phyloP scores from a whole-genome alignment of 495 filamentous ascomycete genomes.

The Gamarada debralockiae region DNA sequence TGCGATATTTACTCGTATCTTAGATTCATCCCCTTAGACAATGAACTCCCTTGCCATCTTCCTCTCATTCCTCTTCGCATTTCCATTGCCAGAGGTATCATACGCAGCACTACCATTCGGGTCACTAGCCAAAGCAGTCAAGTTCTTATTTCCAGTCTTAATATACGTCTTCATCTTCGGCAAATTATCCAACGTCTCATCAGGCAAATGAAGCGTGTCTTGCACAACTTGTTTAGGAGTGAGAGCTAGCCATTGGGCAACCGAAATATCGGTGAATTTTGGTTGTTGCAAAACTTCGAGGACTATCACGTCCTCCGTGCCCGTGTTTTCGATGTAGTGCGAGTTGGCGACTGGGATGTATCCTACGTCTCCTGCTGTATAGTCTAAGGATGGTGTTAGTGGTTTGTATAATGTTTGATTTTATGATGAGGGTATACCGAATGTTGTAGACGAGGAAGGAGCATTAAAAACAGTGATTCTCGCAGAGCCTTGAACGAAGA shows the following conservation, averaged over 20 bases:
- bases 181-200: constrained; percentile 40
- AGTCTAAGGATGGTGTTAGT: too few species aligned
- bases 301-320: constrained; percentile 62
- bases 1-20: too few species aligned
- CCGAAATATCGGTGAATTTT: constrained; percentile 45
- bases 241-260: constrained; percentile 61
- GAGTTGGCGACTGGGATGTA: constrained; percentile 62
- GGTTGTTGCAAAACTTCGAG: constrained; percentile 61
- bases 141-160: constrained; percentile 28
- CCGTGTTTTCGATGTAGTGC: constrained; percentile 74
- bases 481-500: constrained; percentile 64
- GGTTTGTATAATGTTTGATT: too few species aligned
- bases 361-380: background rate
- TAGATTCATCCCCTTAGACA: too few species aligned
- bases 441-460: constrained; percentile 55
- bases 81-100: too few species aligned
- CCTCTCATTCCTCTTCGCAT: too few species aligned
- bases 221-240: constrained; percentile 58
- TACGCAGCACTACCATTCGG: too few species aligned
- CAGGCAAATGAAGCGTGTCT: constrained; percentile 54
- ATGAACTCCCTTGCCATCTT: too few species aligned
- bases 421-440: constrained; percentile 31
- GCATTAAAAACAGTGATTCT: constrained; percentile 65
- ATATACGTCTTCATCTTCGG: constrained; percentile 56
- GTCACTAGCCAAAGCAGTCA: background rate